These are phyloP conservation scores for Termitomyces sp. DNA, from an alignment of 1,284 basidiomycete species.

Conservation along the genomic window DNA sequence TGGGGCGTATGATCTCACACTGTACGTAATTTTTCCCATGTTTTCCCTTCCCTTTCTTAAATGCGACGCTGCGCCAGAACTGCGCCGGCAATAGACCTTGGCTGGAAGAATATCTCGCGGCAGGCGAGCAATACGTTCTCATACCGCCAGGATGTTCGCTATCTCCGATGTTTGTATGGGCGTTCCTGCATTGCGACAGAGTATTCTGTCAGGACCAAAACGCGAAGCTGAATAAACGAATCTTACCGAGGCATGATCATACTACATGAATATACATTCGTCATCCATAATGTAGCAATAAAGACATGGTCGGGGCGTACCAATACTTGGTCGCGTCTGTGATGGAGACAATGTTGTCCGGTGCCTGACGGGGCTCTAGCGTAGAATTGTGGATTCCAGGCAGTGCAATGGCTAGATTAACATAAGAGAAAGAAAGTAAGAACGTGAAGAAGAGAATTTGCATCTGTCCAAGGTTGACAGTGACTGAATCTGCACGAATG, in stretches of 20 bases:
- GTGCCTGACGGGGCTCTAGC: constrained; percentile 25
- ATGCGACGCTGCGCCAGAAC: constrained; percentile 44
- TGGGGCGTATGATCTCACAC: constrained; percentile 24
- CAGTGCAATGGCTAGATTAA: not conserved
- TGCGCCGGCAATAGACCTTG: constrained; percentile 40
- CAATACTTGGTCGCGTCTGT: constrained; percentile 36
- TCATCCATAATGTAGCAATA: not conserved
- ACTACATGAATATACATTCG: constrained; percentile 17
- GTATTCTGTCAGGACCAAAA: not conserved
- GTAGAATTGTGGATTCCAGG: constrained; percentile 1
- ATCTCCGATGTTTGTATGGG: constrained; percentile 48
- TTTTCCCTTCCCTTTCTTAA: constrained; percentile 35
- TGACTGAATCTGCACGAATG: not conserved
- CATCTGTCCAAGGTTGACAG: not conserved
- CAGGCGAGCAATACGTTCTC: constrained; percentile 43
- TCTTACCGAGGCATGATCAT: constrained; percentile 41
- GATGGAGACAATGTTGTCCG: constrained; percentile 44
- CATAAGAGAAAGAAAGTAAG: constrained; percentile 5
- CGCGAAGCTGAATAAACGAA: not conserved
- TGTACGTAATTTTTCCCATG: constrained; percentile 37
- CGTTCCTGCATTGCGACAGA: constrained; percentile 21
- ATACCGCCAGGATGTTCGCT: constrained; percentile 47
- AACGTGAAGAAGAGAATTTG: not conserved
- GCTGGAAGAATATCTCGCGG: constrained; percentile 26
- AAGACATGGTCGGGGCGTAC: constrained; percentile 23